These are phyloP conservation scores for Ogataea pilisensis DNA, from an alignment of 805 yeast species.

Conservation along the genomic window DNA sequence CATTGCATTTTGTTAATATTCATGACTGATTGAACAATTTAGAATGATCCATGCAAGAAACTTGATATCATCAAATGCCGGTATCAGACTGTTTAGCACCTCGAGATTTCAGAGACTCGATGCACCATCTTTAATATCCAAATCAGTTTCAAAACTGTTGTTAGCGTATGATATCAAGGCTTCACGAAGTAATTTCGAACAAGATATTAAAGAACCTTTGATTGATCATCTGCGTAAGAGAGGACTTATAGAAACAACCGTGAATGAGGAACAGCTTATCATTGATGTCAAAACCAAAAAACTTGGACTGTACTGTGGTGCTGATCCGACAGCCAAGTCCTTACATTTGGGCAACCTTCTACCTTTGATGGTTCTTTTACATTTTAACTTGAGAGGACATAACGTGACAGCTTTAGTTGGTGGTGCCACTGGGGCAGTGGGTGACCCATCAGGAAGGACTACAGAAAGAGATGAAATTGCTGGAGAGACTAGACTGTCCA, in stretches of 20 bases:
- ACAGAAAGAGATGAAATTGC: constrained; percentile 67
- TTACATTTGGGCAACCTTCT: constrained; percentile 87
- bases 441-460: constrained; percentile 91
- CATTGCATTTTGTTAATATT: too few species aligned
- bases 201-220: constrained; percentile 36
- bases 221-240: constrained; percentile 39
- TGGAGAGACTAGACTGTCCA: constrained; percentile 45
- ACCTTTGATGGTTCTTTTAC: constrained; percentile 81
- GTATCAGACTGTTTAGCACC: neutral
- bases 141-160: constrained; percentile 19
- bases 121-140: constrained; percentile 6
- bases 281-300: constrained; percentile 27
- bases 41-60: too few species aligned
- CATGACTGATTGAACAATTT: too few species aligned
- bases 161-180: constrained; percentile 16
- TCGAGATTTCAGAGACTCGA: too few species aligned
- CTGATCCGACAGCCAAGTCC: constrained; percentile 91
- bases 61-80: neutral
- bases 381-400: constrained; percentile 83
- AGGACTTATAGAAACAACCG: constrained; percentile 41
- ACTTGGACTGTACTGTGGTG: constrained; percentile 81
- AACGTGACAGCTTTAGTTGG: constrained; percentile 81
- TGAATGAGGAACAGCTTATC: constrained; percentile 31
- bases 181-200: constrained; percentile 19
- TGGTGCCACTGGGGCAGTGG: constrained; percentile 94